Conservation (phyloP, 2,329 filamentous ascomycete species). For the Rasamsonia emersonii region DNA sequence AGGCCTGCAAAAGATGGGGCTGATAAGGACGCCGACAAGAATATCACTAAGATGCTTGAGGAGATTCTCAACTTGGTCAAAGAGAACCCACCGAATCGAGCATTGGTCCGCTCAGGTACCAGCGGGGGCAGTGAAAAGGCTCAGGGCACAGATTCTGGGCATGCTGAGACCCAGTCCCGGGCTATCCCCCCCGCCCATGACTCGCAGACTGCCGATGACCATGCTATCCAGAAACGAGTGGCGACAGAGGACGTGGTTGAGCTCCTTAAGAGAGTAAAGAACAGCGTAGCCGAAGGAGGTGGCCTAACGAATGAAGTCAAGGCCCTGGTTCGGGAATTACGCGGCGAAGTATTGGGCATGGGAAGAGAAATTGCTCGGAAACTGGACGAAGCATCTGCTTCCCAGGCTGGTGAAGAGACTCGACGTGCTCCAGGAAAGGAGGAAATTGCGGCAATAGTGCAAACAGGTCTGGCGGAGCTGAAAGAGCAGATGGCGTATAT, state of each 20-base stretch:
- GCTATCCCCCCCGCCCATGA: slow-evolving; percentile 19
- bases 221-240: slow-evolving; percentile 22
- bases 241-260: slow-evolving; percentile 69
- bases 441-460: slow-evolving; percentile 68
- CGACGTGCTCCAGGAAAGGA: slow-evolving; percentile 48
- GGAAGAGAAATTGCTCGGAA: slow-evolving; percentile 81
- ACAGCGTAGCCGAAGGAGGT: slow-evolving; percentile 79
- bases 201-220: slow-evolving; percentile 8
- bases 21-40: slow-evolving; percentile 36
- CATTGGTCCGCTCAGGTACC: slow-evolving; percentile 41
- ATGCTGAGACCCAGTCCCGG: slow-evolving; percentile 27
- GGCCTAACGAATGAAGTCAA: slow-evolving; percentile 90
- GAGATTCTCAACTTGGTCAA: slow-evolving; percentile 61
- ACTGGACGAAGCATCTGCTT: slow-evolving; percentile 52
- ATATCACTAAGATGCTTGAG: slow-evolving; percentile 64
- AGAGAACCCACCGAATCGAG: slow-evolving; percentile 44
- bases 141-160: slow-evolving; percentile 27
- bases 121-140: slow-evolving; percentile 23
- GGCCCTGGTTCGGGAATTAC: slow-evolving; percentile 75
- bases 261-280: slow-evolving; percentile 78
- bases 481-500: slow-evolving; percentile 75
- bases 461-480: slow-evolving; percentile 71
- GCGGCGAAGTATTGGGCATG: slow-evolving; percentile 91
- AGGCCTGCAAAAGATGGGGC: slow-evolving; percentile 26
- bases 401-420: slow-evolving; percentile 38